Conservation (phyloP, 805 yeast species). For the Komagataella phaffii region DNA sequence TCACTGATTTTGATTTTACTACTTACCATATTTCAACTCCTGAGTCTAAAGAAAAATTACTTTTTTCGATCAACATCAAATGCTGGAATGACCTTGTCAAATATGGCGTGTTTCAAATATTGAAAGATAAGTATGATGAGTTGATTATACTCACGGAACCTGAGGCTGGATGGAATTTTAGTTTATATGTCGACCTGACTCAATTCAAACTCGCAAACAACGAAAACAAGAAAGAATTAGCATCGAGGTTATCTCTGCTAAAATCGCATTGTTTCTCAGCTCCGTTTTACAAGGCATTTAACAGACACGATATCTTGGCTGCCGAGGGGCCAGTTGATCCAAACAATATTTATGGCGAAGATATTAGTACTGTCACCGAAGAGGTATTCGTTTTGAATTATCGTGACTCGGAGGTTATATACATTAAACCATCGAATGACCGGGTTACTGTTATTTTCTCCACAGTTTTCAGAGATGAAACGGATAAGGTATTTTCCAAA, state of each 20-base stretch:
- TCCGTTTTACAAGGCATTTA: constrained; percentile 81
- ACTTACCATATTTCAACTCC: constrained; percentile 90
- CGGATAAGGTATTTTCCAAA: constrained; percentile 83
- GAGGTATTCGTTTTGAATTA: constrained; percentile 62
- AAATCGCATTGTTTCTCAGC: constrained; percentile 86
- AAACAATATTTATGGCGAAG: constrained; percentile 27
- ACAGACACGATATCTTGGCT: constrained; percentile 60
- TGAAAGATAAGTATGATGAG: constrained; percentile 36
- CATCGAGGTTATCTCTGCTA: constrained; percentile 56
- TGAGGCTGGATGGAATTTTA: constrained; percentile 76
- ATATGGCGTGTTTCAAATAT: constrained; percentile 49
- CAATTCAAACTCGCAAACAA: constrained; percentile 22
- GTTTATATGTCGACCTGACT: constrained; percentile 53
- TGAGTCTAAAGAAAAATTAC: constrained; percentile 48
- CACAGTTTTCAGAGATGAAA: constrained; percentile 90
- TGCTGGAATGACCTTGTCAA: constrained; percentile 62
- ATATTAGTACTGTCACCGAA: constrained; percentile 26
- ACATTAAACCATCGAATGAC: constrained; percentile 83
- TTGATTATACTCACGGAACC: constrained; percentile 25
- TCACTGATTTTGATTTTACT: constrained; percentile 93
- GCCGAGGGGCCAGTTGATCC: constrained; percentile 22
- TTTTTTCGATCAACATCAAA: constrained; percentile 60
- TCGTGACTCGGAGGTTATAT: constrained; percentile 89
- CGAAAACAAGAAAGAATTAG: constrained; percentile 36
- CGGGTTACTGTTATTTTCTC: constrained; percentile 95